These are phyloP conservation scores for Microstroma glucosiphilum DNA, from an alignment of 1,284 basidiomycete genomes.

Conservation along the genomic window DNA sequence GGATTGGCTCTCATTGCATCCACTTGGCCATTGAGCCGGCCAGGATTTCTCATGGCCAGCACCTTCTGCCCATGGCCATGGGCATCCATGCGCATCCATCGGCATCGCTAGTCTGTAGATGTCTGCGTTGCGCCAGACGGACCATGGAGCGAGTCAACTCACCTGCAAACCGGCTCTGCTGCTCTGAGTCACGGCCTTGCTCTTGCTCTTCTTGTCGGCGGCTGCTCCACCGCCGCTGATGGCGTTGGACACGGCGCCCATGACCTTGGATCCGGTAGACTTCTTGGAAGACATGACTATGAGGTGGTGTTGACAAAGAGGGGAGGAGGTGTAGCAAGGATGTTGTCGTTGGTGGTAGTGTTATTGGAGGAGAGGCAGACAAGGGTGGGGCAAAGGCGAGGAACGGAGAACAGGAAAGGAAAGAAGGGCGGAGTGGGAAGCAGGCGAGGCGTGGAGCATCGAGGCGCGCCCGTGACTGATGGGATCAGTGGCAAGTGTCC, in stretches of 20 bases:
- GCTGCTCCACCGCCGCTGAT: slow-evolving; percentile 21
- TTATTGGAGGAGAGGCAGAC: too few species aligned
- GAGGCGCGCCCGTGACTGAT: too few species aligned
- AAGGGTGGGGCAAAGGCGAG: too few species aligned
- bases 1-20: background rate
- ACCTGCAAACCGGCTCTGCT: slow-evolving; percentile 43
- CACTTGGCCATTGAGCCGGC: background rate
- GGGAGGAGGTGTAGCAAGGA: too few species aligned
- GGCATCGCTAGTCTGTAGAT: background rate
- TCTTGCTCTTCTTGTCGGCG: slow-evolving; percentile 25
- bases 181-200: slow-evolving; percentile 25
- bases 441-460: too few species aligned
- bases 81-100: background rate
- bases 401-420: too few species aligned
- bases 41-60: background rate
- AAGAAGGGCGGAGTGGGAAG: too few species aligned
- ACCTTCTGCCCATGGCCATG: background rate
- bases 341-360: too few species aligned
- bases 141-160: slow-evolving; percentile 17
- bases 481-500: too few species aligned
- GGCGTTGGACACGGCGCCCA: slow-evolving; percentile 1
- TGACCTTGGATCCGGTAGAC: slow-evolving; percentile 1
- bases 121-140: slow-evolving; percentile 33
- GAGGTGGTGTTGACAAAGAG: too few species aligned
- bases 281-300: background rate